phyloP scores from a whole-genome alignment of 495 filamentous ascomycete species.

The Aspergillus nidulans region DNA sequence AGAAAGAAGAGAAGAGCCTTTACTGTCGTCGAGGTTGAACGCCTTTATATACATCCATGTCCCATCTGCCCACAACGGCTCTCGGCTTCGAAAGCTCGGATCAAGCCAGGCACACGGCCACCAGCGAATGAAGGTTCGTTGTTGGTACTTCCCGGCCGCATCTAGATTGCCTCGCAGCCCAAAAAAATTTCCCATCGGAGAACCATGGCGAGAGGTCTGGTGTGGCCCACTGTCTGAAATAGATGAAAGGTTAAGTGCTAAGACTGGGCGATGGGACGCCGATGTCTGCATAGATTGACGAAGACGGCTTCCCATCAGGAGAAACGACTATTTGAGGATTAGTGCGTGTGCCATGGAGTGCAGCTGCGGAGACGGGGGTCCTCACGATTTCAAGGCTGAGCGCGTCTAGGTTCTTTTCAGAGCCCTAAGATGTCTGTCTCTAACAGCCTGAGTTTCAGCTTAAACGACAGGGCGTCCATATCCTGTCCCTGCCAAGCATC shows the following conservation, averaged over 20 bases:
- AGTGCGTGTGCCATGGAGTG: conserved; percentile 8
- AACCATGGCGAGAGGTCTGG: conserved; percentile 23
- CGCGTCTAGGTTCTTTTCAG: not conserved
- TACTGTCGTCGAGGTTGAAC: conserved; percentile 5
- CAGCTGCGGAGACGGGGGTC: conserved; percentile 4
- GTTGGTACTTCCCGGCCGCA: conserved; percentile 15
- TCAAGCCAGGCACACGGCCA: conserved; percentile 1
- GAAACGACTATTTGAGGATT: conserved; percentile 16
- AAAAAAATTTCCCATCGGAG: conserved; percentile 20
- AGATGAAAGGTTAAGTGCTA: conserved; percentile 26
- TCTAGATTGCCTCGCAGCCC: conserved; percentile 21
- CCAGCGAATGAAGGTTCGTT: conserved; percentile 19
- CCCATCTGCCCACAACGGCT: not conserved
- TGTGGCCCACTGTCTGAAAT: conserved; percentile 27
- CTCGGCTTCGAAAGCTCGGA: conserved; percentile 10
- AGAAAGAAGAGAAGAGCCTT: conserved; percentile 29
- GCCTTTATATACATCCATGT: conserved; percentile 14
- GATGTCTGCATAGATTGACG: not conserved
- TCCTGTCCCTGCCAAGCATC: conserved; percentile 21
- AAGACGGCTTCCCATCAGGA: conserved; percentile 12
- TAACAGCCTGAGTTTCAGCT: conserved; percentile 35
- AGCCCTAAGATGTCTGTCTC: conserved; percentile 10
- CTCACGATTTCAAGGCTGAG: conserved; percentile 4
- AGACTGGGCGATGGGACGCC: conserved; percentile 14
- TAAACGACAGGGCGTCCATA: conserved; percentile 6